Conservation (phyloP, 2,329 filamentous ascomycete species). For the Capronia americana region DNA sequence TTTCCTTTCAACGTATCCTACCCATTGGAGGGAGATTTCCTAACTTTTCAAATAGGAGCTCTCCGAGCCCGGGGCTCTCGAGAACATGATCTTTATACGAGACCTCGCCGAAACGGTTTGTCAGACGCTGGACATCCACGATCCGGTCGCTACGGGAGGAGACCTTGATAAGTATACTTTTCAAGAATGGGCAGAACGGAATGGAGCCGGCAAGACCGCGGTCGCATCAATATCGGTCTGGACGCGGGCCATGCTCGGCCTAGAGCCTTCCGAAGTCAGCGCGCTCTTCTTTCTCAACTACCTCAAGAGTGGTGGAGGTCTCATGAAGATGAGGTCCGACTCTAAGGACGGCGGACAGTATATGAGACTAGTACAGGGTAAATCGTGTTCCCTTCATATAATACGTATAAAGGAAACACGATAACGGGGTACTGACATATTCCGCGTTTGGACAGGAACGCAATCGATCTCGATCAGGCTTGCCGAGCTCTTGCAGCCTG, state of each 20-base stretch:
- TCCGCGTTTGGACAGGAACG: conserved; percentile 48
- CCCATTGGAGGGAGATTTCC: conserved; percentile 56
- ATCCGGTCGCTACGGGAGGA: not conserved
- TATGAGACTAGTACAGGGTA: conserved; percentile 51
- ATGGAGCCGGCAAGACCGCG: conserved; percentile 31
- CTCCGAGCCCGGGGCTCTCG: not conserved
- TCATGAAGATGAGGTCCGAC: conserved; percentile 61
- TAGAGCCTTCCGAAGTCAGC: conserved; percentile 56
- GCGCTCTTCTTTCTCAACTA: conserved; percentile 63
- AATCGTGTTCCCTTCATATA: too few species aligned
- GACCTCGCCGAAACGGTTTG: conserved; percentile 47
- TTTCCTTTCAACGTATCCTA: conserved; percentile 52
- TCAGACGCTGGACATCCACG: conserved; percentile 41
- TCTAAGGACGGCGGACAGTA: conserved; percentile 59
- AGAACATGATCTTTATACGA: conserved; percentile 47
- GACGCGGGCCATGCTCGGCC: conserved; percentile 58
- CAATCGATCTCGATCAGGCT: conserved; percentile 51
- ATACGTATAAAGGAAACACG: too few species aligned
- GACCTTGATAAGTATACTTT: conserved; percentile 7
- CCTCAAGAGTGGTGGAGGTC: conserved; percentile 59
- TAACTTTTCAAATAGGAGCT: conserved; percentile 45
- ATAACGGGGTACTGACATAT: too few species aligned
- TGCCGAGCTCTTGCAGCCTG: conserved; percentile 42
- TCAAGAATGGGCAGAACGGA: conserved; percentile 10
- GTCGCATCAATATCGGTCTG: conserved; percentile 52